Percentiles rank a stretch among this genome's conserved stretches.
Conservation (phyloP, 2,329 filamentous ascomycete species). For the Thermoascus crustaceus region DNA sequence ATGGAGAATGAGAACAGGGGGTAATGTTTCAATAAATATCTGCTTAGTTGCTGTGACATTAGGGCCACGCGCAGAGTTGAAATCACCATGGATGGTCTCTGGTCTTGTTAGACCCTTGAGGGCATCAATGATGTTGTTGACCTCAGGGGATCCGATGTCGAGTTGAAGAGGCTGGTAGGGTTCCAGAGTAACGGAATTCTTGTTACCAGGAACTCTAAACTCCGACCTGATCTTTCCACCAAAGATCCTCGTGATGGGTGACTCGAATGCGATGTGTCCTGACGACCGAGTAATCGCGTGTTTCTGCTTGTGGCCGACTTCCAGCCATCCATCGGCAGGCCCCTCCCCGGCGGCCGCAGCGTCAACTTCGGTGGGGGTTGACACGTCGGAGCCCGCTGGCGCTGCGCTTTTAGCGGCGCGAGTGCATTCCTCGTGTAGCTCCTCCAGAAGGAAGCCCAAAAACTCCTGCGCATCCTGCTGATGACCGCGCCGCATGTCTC, state of each 20-base stretch:
- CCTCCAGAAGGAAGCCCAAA: conserved; percentile 82
- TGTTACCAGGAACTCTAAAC: conserved; percentile 74
- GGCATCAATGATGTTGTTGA: conserved; percentile 87
- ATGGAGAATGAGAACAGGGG: conserved; percentile 86
- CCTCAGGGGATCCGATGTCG: conserved; percentile 79
- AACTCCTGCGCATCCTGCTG: conserved; percentile 99
- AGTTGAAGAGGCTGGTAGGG: conserved; percentile 91
- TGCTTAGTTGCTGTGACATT: conserved; percentile 81
- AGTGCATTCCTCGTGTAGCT: conserved; percentile 85
- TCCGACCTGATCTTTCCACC: conserved; percentile 86
- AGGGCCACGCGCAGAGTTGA: conserved; percentile 68
- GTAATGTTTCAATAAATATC: conserved; percentile 84
- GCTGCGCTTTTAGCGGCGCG: conserved; percentile 58
- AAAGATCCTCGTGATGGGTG: conserved; percentile 89
- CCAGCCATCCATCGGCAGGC: conserved; percentile 69
- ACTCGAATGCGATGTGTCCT: conserved; percentile 61
- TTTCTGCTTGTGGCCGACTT: conserved; percentile 89
- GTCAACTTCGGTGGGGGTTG: conserved; percentile 39
- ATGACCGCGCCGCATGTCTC: conserved; percentile 89
- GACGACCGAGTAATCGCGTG: conserved; percentile 78
- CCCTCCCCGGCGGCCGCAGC: conserved; percentile 26
- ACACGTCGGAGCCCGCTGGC: conserved; percentile 35
- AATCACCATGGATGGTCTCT: conserved; percentile 78
- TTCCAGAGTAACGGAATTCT: conserved; percentile 85
- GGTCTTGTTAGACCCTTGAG: conserved; percentile 74